Evolutionary conservation across 306 rosid genomes (phyloP).

Genomic region (Acacia melanoxylon): DNA sequence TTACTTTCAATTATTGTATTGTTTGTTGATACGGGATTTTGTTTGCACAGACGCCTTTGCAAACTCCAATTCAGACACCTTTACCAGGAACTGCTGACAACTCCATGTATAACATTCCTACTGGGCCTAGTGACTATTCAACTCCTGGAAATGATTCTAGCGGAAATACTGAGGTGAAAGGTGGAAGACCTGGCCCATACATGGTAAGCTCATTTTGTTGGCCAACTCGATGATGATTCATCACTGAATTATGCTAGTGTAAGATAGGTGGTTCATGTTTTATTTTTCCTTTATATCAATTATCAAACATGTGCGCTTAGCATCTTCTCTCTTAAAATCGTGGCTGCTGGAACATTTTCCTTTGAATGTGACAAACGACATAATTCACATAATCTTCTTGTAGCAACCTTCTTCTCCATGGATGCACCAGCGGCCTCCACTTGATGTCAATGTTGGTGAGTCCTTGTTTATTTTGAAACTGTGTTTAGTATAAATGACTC

Average conservation of each 20-base stretch:
- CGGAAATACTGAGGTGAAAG: constrained; percentile 68
- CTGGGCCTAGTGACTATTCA: constrained; percentile 82
- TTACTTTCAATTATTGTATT: not conserved
- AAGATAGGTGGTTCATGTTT: not conserved
- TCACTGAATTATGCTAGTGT: not conserved
- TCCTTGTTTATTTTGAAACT: constrained; percentile 22
- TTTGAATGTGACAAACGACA: constrained; percentile 15
- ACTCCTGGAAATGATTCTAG: constrained; percentile 69
- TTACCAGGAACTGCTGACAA: constrained; percentile 78
- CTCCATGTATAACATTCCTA: constrained; percentile 72
- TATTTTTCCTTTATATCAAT: not conserved
- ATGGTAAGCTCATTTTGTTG: constrained; percentile 53
- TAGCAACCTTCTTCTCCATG: constrained; percentile 97
- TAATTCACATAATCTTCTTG: constrained; percentile 30
- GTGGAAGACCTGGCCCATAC: constrained; percentile 72
- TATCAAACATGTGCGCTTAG: not conserved
- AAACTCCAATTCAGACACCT: constrained; percentile 94
- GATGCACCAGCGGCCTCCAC: constrained; percentile 88
- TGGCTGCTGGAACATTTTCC: not conserved
- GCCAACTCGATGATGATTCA: not conserved
- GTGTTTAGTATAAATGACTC: constrained; percentile 26
- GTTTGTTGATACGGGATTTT: constrained; percentile 35
- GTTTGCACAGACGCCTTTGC: constrained; percentile 72
- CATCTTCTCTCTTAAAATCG: not conserved
- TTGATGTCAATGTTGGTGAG: constrained; percentile 98